A percentile compares a stretch with the other conserved stretches of the same genome.
Evolutionary conservation across 345 rosid species (phyloP).

Genomic region (Garcia nutans): DNA sequence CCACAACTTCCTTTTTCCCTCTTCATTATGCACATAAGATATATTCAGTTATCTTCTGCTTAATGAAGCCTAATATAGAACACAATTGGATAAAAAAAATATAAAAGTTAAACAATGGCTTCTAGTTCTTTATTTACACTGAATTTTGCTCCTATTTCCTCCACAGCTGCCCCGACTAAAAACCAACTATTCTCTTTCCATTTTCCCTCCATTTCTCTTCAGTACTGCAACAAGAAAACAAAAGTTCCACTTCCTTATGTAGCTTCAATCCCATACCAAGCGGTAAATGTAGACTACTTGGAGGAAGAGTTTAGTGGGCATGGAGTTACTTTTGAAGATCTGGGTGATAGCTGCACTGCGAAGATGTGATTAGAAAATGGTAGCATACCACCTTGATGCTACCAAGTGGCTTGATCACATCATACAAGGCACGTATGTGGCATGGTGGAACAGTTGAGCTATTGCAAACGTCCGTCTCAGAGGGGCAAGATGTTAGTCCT

Average conservation of each 20-base stretch:
- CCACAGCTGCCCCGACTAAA: conserved; percentile 10
- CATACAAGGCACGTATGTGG: conserved; percentile 80
- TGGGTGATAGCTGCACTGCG: conserved; percentile 65
- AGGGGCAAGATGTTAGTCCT: conserved; percentile 53
- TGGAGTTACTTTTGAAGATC: conserved; percentile 67
- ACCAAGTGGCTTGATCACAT: conserved; percentile 67
- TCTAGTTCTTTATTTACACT: conserved; percentile 34
- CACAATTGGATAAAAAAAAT: neutral
- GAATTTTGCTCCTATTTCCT: conserved; percentile 28
- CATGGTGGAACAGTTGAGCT: conserved; percentile 71
- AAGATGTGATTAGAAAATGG: conserved; percentile 65
- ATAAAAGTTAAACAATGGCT: conserved; percentile 34
- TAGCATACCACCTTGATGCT: conserved; percentile 62
- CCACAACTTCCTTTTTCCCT: neutral
- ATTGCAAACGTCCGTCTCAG: conserved; percentile 67
- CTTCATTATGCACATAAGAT: conserved; percentile 8
- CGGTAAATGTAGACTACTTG: conserved; percentile 60
- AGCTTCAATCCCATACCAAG: conserved; percentile 56
- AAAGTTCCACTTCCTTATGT: conserved; percentile 35
- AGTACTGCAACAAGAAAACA: conserved; percentile 21
- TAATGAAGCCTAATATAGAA: neutral
- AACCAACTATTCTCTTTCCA: neutral
- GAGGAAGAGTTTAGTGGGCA: conserved; percentile 69
- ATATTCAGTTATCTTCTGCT: conserved; percentile 16
- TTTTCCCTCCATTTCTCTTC: conserved; percentile 23